Percentiles rank a stretch among this genome's conserved stretches.
Conservation (phyloP, 805 yeast genomes). For the Saturnispora bothae region DNA sequence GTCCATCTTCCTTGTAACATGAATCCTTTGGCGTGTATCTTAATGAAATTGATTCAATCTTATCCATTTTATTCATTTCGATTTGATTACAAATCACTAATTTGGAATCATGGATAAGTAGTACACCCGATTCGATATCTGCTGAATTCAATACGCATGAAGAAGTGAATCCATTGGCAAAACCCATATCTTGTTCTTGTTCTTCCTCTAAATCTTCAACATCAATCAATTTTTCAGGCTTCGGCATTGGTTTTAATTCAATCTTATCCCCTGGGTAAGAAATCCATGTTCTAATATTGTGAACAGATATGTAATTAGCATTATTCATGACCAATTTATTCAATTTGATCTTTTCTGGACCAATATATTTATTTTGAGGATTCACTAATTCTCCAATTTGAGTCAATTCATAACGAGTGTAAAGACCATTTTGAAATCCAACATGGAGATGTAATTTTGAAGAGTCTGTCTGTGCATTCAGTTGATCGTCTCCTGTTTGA, state of each 20-base stretch:
- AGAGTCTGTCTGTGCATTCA: slow-evolving; percentile 6
- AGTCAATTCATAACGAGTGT: slow-evolving; percentile 53
- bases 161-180: slow-evolving; percentile 22
- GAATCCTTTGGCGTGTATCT: slow-evolving; percentile 43
- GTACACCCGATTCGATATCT: slow-evolving; percentile 51
- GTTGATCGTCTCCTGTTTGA: slow-evolving; percentile 20
- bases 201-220: slow-evolving; percentile 5
- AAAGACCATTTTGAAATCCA: slow-evolving; percentile 80
- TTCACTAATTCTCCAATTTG: slow-evolving; percentile 52
- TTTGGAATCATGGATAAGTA: slow-evolving; percentile 45
- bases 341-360: slow-evolving; percentile 52
- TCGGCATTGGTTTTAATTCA: slow-evolving; percentile 38
- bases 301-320: slow-evolving; percentile 33
- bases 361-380: slow-evolving; percentile 62
- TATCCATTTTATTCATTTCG: slow-evolving; percentile 16
- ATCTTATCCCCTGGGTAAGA: slow-evolving; percentile 30
- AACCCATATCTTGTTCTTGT: not conserved
- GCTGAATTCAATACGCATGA: slow-evolving; percentile 48
- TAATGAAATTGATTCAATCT: slow-evolving; percentile 32
- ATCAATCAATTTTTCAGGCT: slow-evolving; percentile 32
- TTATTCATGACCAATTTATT: slow-evolving; percentile 26
- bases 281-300: slow-evolving; percentile 48
- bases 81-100: slow-evolving; percentile 41
- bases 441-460: slow-evolving; percentile 43
- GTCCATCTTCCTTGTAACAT: slow-evolving; percentile 16